Evolutionary conservation across 164 flowering plant species (phyloP).

Genomic region (Chloranthus sessilifolius): DNA sequence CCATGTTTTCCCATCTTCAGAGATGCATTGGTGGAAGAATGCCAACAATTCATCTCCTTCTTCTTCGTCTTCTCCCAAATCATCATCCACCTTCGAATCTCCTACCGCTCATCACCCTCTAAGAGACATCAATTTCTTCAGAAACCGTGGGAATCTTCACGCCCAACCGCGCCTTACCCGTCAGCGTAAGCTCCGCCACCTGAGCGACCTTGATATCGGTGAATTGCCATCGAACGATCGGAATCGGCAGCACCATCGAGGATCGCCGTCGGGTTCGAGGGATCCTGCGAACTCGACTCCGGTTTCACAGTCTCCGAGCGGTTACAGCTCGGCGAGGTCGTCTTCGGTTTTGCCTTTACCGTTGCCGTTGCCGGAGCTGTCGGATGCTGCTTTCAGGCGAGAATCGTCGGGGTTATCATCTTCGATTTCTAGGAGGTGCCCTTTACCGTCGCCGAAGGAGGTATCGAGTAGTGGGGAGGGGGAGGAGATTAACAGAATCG

Average conservation of each 20-base stretch:
- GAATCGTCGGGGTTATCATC: conserved; percentile 1
- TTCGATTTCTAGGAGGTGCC: conserved; percentile 3
- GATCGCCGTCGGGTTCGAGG: neutral
- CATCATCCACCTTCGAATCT: neutral
- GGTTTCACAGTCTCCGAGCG: conserved; percentile 1
- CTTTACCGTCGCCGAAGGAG: conserved; percentile 31
- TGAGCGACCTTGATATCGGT: conserved; percentile 16
- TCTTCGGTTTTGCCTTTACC: conserved; percentile 18
- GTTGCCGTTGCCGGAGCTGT: conserved; percentile 19
- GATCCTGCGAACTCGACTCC: conserved; percentile 1
- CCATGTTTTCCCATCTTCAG: conserved; percentile 20
- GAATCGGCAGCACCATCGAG: neutral
- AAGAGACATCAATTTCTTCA: conserved; percentile 10
- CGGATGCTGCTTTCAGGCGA: neutral
- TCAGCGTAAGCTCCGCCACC: conserved; percentile 24
- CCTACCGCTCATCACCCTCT: conserved; percentile 4
- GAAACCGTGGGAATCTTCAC: conserved; percentile 1
- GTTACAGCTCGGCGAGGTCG: neutral
- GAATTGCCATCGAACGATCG: neutral
- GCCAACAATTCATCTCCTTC: conserved; percentile 22
- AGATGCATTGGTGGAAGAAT: conserved; percentile 41
- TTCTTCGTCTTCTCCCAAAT: conserved; percentile 14
- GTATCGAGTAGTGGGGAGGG: conserved; percentile 9
- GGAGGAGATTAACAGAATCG: conserved; percentile 5
- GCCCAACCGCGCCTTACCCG: conserved; percentile 20